Conservation (phyloP, 1,139 yeast species). For the Yamadazyma diospyri region DNA sequence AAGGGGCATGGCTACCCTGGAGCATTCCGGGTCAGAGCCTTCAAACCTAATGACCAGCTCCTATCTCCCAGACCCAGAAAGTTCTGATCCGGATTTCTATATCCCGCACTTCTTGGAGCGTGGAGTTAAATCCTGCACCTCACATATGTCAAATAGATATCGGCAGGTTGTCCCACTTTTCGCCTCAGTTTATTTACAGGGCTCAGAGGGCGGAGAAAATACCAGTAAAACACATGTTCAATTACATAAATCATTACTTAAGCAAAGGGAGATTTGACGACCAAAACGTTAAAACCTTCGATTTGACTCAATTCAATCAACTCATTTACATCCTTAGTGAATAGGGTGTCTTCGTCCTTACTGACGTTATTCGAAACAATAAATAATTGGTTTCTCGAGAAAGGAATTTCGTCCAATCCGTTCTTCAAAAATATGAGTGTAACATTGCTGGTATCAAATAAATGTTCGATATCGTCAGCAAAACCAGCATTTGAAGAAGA, state of each 20-base stretch:
- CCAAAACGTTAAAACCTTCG: slow-evolving; percentile 11
- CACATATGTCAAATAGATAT: no score
- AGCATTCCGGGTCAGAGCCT: no score
- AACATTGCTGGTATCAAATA: slow-evolving; percentile 16
- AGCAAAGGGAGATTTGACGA: slow-evolving; percentile 13
- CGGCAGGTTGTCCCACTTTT: no score
- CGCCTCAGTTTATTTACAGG: no score
- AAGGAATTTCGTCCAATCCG: slow-evolving; percentile 17
- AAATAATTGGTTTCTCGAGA: slow-evolving; percentile 15
- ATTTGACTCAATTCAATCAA: slow-evolving; percentile 10
- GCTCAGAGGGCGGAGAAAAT: neutral
- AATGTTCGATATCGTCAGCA: slow-evolving; percentile 19
- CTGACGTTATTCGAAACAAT: slow-evolving; percentile 23
- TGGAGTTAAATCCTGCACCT: no score
- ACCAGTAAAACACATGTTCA: neutral
- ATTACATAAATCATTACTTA: neutral
- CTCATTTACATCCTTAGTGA: slow-evolving; percentile 12
- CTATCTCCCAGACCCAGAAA: no score
- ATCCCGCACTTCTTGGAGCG: no score
- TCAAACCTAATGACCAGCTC: no score
- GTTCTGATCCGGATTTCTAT: no score
- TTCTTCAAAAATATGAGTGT: slow-evolving; percentile 11
- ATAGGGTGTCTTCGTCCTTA: slow-evolving; percentile 10
- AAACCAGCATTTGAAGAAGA: slow-evolving; percentile 18
- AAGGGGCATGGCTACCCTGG: no score